Conservation (phyloP, 495 filamentous ascomycete genomes). For the Lindgomyces ingoldianus region DNA sequence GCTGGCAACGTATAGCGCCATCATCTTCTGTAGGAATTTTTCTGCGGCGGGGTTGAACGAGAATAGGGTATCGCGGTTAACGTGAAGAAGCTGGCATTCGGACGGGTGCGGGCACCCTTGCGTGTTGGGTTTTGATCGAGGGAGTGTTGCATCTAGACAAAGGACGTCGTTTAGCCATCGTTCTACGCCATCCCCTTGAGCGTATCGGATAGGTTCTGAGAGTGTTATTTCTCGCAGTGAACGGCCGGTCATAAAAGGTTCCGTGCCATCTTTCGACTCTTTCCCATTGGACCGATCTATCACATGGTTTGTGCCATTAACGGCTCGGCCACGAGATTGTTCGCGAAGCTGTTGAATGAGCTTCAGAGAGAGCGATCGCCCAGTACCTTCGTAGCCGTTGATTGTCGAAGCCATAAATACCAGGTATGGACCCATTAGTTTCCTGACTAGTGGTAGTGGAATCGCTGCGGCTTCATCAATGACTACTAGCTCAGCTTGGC, state of each 20-base stretch:
- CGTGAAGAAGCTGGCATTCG: constrained; percentile 84
- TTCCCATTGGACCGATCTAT: constrained; percentile 73
- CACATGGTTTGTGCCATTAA: constrained; percentile 57
- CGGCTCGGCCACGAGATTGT: constrained; percentile 66
- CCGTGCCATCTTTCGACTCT: constrained; percentile 62
- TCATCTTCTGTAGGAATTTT: constrained; percentile 96
- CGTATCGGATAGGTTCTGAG: constrained; percentile 91
- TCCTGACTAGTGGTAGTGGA: constrained; percentile 85
- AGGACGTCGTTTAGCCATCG: constrained; percentile 95
- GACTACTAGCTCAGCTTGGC: constrained; percentile 92
- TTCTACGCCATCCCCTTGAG: constrained; percentile 86
- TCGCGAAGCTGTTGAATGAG: constrained; percentile 96
- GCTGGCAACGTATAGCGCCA: constrained; percentile 95
- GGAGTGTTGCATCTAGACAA: constrained; percentile 87
- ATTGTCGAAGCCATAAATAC: constrained; percentile 99
- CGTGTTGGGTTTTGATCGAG: constrained; percentile 69
- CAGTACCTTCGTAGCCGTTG: constrained; percentile 98
- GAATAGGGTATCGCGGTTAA: constrained; percentile 97
- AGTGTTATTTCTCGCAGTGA: constrained; percentile 92
- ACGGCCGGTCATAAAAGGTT: constrained; percentile 63
- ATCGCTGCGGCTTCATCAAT: constrained; percentile 99
- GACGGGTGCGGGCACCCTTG: constrained; percentile 87
- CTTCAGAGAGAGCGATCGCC: constrained; percentile 90
- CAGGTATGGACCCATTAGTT: constrained; percentile 95
- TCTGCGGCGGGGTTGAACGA: constrained; percentile 97